Conservation (phyloP, 1,139 yeast species). For the Geotrichum citri-aurantii region DNA sequence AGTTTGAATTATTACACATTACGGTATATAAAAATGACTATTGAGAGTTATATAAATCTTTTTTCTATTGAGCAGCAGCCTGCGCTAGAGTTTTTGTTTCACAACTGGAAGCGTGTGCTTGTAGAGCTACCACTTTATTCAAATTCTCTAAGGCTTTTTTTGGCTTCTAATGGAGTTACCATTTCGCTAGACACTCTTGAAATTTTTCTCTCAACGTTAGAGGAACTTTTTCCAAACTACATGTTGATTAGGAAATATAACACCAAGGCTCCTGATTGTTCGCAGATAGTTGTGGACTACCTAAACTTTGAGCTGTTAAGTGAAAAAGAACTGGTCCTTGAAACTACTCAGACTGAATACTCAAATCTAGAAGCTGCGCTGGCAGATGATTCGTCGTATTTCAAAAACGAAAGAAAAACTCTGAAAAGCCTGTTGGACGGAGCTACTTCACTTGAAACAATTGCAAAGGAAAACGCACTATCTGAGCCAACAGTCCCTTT, state of each 20-base stretch:
- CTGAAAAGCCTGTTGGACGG: not conserved
- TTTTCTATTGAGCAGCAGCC: conserved; percentile 2
- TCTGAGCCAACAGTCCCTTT: conserved; percentile 12
- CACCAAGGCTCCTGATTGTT: not conserved
- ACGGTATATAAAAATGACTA: not conserved
- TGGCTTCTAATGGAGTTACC: not conserved
- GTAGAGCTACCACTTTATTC: conserved; percentile 7
- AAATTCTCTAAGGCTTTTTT: conserved; percentile 2
- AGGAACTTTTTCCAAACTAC: conserved; percentile 7
- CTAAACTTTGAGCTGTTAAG: conserved; percentile 5
- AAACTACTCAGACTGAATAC: not conserved
- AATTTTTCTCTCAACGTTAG: not conserved
- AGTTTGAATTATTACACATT: too few species aligned
- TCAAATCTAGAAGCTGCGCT: not conserved
- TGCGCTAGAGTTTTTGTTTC: not conserved
- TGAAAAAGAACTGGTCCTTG: not conserved
- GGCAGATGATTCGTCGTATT: not conserved
- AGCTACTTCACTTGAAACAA: conserved; percentile 5
- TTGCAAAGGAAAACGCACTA: conserved; percentile 6
- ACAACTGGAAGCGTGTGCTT: conserved; percentile 10
- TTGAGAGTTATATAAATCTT: not conserved
- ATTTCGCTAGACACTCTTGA: conserved; percentile 1
- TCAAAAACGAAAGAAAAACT: not conserved
- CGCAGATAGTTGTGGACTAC: conserved; percentile 5
- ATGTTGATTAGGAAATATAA: conserved; percentile 4